Conservation (phyloP, 2,329 filamentous ascomycete genomes). For the Fusarium cyanostomum region DNA sequence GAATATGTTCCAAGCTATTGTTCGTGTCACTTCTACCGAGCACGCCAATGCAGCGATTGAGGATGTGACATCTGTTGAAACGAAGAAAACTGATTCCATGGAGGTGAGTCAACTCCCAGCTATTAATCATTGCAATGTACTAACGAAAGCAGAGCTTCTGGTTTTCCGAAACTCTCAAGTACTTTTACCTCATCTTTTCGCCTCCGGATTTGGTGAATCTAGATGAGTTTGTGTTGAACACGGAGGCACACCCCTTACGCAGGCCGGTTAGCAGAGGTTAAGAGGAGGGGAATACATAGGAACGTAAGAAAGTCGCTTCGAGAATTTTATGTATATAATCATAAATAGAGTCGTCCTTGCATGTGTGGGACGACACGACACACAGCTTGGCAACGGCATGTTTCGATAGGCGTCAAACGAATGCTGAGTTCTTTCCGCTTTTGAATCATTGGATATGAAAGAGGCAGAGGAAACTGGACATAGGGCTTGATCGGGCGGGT, state of each 20-base stretch:
- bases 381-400: too few relatives aligned
- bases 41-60: conserved; percentile 59
- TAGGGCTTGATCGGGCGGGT: too few relatives aligned
- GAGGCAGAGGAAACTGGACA: too few relatives aligned
- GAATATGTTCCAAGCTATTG: conserved; percentile 61
- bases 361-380: too few relatives aligned
- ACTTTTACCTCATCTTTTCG: conserved; percentile 77
- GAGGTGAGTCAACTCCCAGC: conserved; percentile 54
- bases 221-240: conserved; percentile 73
- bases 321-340: too few relatives aligned
- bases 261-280: conserved; percentile 15
- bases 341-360: too few relatives aligned
- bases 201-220: conserved; percentile 70
- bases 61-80: conserved; percentile 51
- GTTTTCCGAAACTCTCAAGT: conserved; percentile 78
- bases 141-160: conserved; percentile 68
- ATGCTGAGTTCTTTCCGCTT: too few relatives aligned
- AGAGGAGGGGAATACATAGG: background rate
- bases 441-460: too few relatives aligned
- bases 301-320: too few relatives aligned
- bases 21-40: conserved; percentile 57
- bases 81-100: conserved; percentile 65
- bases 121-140: background rate
- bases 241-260: conserved; percentile 59
- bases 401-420: too few relatives aligned